Evolutionary conservation across 2,329 filamentous ascomycete species (phyloP), one percentile per base, ranked within the genome.

Genomic region (Alternaria alternata): DNA sequence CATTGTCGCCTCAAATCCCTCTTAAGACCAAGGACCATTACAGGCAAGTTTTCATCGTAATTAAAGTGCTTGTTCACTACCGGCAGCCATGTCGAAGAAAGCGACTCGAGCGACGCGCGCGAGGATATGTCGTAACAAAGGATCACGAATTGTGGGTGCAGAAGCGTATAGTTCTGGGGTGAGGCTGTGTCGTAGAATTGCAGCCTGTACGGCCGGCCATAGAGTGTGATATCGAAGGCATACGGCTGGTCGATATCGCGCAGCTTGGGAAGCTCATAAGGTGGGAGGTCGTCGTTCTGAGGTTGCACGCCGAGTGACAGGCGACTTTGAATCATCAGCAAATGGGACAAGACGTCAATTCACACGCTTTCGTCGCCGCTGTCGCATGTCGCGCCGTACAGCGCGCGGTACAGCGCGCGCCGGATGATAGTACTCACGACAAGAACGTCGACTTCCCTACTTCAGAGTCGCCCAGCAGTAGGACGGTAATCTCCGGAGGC

Each of bases 391-490:
- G 9, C 30, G 24, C 18, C 20, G 16, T 34, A 18, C 16, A 9
- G 46, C 30, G 32, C 51, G 32, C 30, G 32, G 16, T 34, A 18
- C 16, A 9, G 46, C 30, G 32, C 51, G 32, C 30, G 32, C 16
- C 5, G 12, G 14, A 43, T 24, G 24, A 49, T 65, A 62, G 24
- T 53, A 83, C 85, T 74, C 80, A 88, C 85, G 86, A 86, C 62
- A 89, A 75, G 63, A 89, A 88, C 9, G 85, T 87, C 51, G 87
- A 86, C 76, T 89, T 89, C 58, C 87, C 87, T 46, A 87, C 86
- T 51, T 84, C 85, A 38, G 82, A 71, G 59, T 88, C 87, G 53
- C 87, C 87, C 3, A 89, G 79, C 16, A 89, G 78, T 7, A 89
- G 80, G 51, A 89, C 82, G 24, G 78, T 81, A 16, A 68, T 38